Conservation (phyloP, 2,329 filamentous ascomycete genomes). For the Aspergillaceae sp. region DNA sequence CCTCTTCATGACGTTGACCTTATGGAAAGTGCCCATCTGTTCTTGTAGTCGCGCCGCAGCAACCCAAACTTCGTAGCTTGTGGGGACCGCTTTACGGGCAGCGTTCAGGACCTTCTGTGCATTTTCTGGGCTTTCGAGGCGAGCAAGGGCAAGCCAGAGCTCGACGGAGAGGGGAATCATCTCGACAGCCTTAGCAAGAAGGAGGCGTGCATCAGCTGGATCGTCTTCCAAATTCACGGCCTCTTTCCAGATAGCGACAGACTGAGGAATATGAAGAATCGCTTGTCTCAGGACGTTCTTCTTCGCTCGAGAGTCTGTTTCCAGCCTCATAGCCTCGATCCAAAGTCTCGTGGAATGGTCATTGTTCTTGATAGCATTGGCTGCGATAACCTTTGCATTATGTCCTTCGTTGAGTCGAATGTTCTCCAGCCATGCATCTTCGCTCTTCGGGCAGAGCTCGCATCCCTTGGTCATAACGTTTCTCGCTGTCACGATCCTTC, state of each 20-base stretch:
- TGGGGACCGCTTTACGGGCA: constrained; percentile 86
- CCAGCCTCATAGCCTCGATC: constrained; percentile 91
- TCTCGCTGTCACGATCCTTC: constrained; percentile 80
- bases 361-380: constrained; percentile 86
- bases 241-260: constrained; percentile 95
- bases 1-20: constrained; percentile 89
- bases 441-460: constrained; percentile 82
- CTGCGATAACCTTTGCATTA: constrained; percentile 92
- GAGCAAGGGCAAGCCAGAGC: constrained; percentile 86
- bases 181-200: constrained; percentile 90
- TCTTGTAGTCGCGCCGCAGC: constrained; percentile 82
- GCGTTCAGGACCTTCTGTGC: constrained; percentile 93
- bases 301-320: constrained; percentile 71
- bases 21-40: constrained; percentile 73
- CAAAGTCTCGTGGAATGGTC: constrained; percentile 80
- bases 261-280: constrained; percentile 85
- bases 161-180: constrained; percentile 91
- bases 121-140: constrained; percentile 80
- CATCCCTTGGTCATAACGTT: constrained; percentile 83
- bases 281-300: constrained; percentile 90
- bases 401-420: constrained; percentile 85
- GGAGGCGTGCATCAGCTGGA: constrained; percentile 71
- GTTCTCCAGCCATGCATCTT: constrained; percentile 93
- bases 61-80: constrained; percentile 94
- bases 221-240: constrained; percentile 93